Conservation (phyloP, 73 alveolate species). For the Paramecium caudatum region DNA sequence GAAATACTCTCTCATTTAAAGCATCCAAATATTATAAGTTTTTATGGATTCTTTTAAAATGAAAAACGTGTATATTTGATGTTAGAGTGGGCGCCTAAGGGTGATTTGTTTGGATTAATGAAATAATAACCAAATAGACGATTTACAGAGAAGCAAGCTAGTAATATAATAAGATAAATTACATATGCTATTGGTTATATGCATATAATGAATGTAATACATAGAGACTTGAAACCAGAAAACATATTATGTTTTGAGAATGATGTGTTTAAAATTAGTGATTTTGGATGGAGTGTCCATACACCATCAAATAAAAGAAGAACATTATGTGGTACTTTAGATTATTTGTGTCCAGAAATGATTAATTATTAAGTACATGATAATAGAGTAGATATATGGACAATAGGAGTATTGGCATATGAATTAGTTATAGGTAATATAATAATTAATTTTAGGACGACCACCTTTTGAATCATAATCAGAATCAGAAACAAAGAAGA, state of each 20-base stretch:
- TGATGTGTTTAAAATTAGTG: slow-evolving; percentile 77
- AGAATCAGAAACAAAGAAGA: slow-evolving; percentile 19
- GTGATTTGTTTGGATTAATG: slow-evolving; percentile 84
- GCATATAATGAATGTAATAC: slow-evolving; percentile 85
- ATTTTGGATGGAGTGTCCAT: slow-evolving; percentile 85
- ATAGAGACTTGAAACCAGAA: slow-evolving; percentile 91
- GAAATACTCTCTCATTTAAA: slow-evolving; percentile 89
- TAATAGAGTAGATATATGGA: slow-evolving; percentile 94
- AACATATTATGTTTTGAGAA: slow-evolving; percentile 78
- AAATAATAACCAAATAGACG: slow-evolving; percentile 69
- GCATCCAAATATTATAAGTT: slow-evolving; percentile 86
- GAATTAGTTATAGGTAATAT: slow-evolving; percentile 76
- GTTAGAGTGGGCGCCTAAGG: slow-evolving; percentile 91
- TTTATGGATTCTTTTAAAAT: slow-evolving; percentile 91
- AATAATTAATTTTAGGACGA: not conserved
- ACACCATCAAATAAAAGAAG: slow-evolving; percentile 74
- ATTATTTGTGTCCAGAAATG: slow-evolving; percentile 97
- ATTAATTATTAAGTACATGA: slow-evolving; percentile 86
- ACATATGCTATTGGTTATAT: slow-evolving; percentile 84
- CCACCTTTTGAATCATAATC: slow-evolving; percentile 53
- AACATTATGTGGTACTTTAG: slow-evolving; percentile 76
- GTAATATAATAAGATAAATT: slow-evolving; percentile 79
- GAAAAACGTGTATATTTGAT: slow-evolving; percentile 85
- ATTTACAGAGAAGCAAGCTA: slow-evolving; percentile 83
- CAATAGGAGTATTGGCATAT: slow-evolving; percentile 86